These are phyloP conservation scores for Nothophoma quercina DNA, from an alignment of 2,329 filamentous ascomycete genomes.

Conservation along the genomic window DNA sequence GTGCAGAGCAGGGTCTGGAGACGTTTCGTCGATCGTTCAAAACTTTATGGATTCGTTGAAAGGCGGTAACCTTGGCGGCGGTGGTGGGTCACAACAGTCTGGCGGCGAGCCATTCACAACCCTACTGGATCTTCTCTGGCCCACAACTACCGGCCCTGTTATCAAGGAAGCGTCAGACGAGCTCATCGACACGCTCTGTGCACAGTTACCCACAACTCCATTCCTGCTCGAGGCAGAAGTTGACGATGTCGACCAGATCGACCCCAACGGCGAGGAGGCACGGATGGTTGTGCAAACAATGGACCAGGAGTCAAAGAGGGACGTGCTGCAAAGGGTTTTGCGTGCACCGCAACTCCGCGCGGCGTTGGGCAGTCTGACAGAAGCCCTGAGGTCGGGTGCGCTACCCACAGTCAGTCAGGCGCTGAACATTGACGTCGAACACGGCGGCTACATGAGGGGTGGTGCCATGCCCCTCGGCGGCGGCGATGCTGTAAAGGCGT, in stretches of 20 bases:
- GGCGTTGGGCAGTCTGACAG: constrained; percentile 82
- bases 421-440: constrained; percentile 78
- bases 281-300: constrained; percentile 77
- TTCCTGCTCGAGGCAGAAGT: constrained; percentile 77
- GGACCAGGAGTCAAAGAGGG: constrained; percentile 77
- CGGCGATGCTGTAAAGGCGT: constrained; percentile 87
- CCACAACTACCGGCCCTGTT: constrained; percentile 78
- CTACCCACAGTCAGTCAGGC: constrained; percentile 90
- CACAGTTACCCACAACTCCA: constrained; percentile 78
- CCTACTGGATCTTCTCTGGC: constrained; percentile 82
- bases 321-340: constrained; percentile 80
- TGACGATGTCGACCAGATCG: constrained; percentile 66
- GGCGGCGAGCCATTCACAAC: constrained; percentile 77
- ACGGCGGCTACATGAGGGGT: constrained; percentile 81
- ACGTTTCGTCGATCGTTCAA: constrained; percentile 81
- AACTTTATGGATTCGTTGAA: constrained; percentile 87
- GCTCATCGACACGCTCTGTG: constrained; percentile 76
- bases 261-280: constrained; percentile 73
- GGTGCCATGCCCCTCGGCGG: constrained; percentile 86
- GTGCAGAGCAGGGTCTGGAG: constrained; percentile 60
- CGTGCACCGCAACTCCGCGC: constrained; percentile 91
- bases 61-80: constrained; percentile 56
- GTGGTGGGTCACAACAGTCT: constrained; percentile 42
- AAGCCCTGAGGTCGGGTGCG: constrained; percentile 88
- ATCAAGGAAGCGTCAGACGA: constrained; percentile 71